A percentile compares a stretch with the other conserved stretches of the same genome.
Evolutionary conservation across 208 protist genomes (phyloP).

Genomic region (Acanthamoeba divionensis): DNA sequence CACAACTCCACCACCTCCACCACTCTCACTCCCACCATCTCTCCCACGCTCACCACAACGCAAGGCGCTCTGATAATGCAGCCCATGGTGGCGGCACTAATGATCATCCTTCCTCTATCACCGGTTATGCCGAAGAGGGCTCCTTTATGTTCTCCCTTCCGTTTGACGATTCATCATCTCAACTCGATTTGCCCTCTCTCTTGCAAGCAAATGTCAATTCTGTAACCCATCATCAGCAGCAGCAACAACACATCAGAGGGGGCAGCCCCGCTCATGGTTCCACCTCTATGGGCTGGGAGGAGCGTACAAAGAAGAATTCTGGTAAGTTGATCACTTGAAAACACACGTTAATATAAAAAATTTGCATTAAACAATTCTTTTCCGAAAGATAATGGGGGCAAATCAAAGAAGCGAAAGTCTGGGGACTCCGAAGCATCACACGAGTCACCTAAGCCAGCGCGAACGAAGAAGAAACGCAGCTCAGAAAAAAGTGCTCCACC

Average conservation of each 20-base stretch:
- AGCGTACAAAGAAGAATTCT: too few relatives aligned
- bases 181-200: background rate
- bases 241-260: background rate
- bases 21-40: too few relatives aligned
- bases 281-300: too few relatives aligned
- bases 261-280: background rate
- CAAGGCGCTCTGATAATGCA: too few relatives aligned
- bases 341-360: too few relatives aligned
- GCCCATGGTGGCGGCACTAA: background rate
- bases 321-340: too few relatives aligned
- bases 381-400: too few relatives aligned
- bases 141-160: background rate
- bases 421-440: too few relatives aligned
- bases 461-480: background rate
- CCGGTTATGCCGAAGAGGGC: background rate
- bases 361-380: too few relatives aligned
- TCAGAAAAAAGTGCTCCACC: background rate
- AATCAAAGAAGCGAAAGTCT: too few relatives aligned
- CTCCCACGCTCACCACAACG: too few relatives aligned
- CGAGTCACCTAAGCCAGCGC: background rate
- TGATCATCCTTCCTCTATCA: constrained; percentile 7
- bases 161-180: constrained; percentile 20
- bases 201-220: background rate
- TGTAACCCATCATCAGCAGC: background rate
- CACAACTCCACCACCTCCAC: too few relatives aligned